Percentiles rank a stretch among this genome's conserved stretches.
Evolutionary conservation across 768 basidiomycete genomes (phyloP).

Genomic region (Boletus rubescentipes): DNA sequence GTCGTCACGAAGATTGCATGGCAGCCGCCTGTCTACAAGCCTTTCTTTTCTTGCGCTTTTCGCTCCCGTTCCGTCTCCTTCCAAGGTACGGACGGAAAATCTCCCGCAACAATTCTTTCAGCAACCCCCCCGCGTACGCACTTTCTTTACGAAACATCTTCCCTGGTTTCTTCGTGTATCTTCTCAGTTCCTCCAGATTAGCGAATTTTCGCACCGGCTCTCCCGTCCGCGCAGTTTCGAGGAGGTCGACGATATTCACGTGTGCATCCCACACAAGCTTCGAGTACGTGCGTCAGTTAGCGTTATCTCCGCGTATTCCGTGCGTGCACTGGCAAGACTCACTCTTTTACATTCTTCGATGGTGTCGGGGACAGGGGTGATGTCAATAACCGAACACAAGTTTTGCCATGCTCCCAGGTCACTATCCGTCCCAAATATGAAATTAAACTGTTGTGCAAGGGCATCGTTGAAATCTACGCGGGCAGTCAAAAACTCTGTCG

Average conservation of each 20-base stretch:
- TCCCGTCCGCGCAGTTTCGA: slow-evolving; percentile 18
- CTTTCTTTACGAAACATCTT: slow-evolving; percentile 31
- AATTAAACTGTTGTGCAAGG: slow-evolving; percentile 26
- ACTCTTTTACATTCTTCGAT: slow-evolving; percentile 20
- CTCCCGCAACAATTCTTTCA: slow-evolving; percentile 32
- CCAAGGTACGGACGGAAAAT: slow-evolving; percentile 19
- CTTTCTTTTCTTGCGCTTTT: slow-evolving; percentile 15
- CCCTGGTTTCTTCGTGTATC: slow-evolving; percentile 20
- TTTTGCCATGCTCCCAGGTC: slow-evolving; percentile 24
- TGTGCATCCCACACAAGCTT: slow-evolving; percentile 28
- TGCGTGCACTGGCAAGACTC: background rate
- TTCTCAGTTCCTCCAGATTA: slow-evolving; percentile 23
- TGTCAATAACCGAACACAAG: slow-evolving; percentile 22
- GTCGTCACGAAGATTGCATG: background rate
- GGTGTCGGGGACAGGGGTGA: slow-evolving; percentile 20
- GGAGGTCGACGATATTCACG: slow-evolving; percentile 37
- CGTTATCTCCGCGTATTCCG: background rate
- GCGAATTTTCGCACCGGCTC: slow-evolving; percentile 23
- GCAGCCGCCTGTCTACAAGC: slow-evolving; percentile 10
- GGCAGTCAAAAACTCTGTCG: background rate
- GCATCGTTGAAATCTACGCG: slow-evolving; percentile 17
- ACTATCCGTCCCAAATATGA: slow-evolving; percentile 18
- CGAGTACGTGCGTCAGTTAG: background rate
- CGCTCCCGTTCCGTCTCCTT: slow-evolving; percentile 19
- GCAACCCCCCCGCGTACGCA: slow-evolving; percentile 30